Conservation (phyloP, 768 basidiomycete genomes). For the Tulasnella sp. region DNA sequence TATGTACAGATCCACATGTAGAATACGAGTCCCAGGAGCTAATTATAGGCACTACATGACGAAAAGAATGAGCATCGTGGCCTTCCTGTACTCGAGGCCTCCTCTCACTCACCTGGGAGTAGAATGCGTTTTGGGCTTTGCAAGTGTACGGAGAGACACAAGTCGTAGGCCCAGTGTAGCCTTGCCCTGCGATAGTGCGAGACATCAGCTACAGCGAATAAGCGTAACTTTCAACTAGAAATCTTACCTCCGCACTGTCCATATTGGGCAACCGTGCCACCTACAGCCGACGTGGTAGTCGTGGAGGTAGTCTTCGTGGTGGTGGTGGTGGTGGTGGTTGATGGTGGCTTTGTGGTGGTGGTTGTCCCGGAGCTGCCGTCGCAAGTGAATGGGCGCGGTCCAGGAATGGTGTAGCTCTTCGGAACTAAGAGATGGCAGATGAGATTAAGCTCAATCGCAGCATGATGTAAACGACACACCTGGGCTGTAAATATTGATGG, state of each 20-base stretch:
- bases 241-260: slow-evolving; percentile 12
- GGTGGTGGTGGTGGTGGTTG: slow-evolving; percentile 6
- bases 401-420: slow-evolving; percentile 26
- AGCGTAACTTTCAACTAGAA: background rate
- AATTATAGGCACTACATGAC: background rate
- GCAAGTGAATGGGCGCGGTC: slow-evolving; percentile 16
- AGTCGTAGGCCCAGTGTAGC: background rate
- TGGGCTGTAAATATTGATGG: slow-evolving; percentile 25
- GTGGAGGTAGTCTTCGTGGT: background rate
- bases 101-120: background rate
- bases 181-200: background rate
- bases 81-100: background rate
- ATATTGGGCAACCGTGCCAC: background rate
- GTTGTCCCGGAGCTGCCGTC: background rate
- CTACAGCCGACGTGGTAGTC: background rate
- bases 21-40: no score
- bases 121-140: background rate
- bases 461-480: background rate
- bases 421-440: background rate
- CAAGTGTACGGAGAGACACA: background rate
- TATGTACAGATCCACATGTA: no score
- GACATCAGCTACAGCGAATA: background rate
- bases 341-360: background rate
- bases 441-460: background rate
- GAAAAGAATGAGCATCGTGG: background rate